A percentile compares a stretch with the other conserved stretches of the same genome.
These are phyloP conservation scores for Silene uniflora DNA, from an alignment of 148 eudicot species.

Conservation along the genomic window DNA sequence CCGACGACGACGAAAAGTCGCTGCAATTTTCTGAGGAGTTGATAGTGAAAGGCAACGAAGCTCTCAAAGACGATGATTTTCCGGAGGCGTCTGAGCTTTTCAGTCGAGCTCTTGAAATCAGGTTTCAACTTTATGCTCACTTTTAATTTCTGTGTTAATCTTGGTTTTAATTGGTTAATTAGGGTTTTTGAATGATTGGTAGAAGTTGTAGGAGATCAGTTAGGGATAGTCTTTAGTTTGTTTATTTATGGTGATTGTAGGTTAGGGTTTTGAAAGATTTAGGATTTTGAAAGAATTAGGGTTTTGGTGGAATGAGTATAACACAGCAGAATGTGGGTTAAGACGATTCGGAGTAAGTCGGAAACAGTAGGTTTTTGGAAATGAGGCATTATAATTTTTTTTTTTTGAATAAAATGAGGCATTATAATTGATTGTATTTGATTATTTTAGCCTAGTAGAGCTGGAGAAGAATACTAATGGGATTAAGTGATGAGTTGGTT, in stretches of 20 bases:
- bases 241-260: not conserved
- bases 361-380: not conserved
- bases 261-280: not conserved
- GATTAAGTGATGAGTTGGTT: too few relatives aligned
- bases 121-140: constrained; percentile 48
- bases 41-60: constrained; percentile 51
- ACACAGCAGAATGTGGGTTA: not conserved
- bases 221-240: not conserved
- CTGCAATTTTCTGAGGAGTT: constrained; percentile 62
- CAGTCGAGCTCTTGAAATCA: constrained; percentile 96
- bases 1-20: constrained; percentile 32
- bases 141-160: not conserved
- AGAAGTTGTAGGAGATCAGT: not conserved
- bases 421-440: not conserved
- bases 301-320: not conserved
- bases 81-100: constrained; percentile 76
- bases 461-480: too few relatives aligned
- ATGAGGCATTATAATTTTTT: too few relatives aligned
- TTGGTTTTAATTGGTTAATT: not conserved
- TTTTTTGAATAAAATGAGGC: too few relatives aligned
- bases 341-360: not conserved
- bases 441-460: too few relatives aligned
- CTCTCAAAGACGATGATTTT: constrained; percentile 55
- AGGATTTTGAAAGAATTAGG: not conserved
- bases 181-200: constrained; percentile 30